Conservation (phyloP, 2,329 filamentous ascomycete genomes). For the Fusarium heterosporum region DNA sequence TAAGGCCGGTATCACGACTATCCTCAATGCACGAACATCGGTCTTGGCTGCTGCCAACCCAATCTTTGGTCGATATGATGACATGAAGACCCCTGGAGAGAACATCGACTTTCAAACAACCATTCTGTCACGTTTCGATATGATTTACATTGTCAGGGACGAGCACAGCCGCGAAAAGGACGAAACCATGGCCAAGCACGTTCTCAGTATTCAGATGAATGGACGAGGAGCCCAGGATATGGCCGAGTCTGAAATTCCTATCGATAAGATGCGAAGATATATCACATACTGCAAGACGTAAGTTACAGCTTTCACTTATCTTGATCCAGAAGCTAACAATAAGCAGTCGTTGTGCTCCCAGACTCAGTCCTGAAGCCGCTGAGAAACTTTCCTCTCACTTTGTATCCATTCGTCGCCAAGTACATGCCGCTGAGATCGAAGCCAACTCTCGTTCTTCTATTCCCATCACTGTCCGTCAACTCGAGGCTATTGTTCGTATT, state of each 20-base stretch:
- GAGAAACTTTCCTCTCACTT: conserved; percentile 98
- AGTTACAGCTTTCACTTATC: conserved; percentile 52
- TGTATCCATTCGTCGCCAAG: conserved; percentile 93
- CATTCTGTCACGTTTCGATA: conserved; percentile 97
- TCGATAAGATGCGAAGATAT: conserved; percentile 98
- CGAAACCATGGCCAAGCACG: conserved; percentile 93
- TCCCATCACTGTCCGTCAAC: conserved; percentile 95
- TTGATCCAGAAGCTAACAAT: conserved; percentile 45
- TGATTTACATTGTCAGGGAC: conserved; percentile 99
- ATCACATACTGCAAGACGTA: conserved; percentile 97
- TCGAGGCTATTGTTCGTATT: conserved; percentile 97
- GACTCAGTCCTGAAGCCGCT: conserved; percentile 88
- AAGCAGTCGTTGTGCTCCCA: conserved; percentile 85
- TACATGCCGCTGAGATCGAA: conserved; percentile 90
- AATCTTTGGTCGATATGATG: conserved; percentile 97
- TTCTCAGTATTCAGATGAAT: conserved; percentile 97
- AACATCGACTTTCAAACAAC: conserved; percentile 99
- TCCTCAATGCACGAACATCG: conserved; percentile 94
- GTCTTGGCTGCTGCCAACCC: conserved; percentile 97
- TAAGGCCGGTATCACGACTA: conserved; percentile 98
- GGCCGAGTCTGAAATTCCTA: conserved; percentile 86
- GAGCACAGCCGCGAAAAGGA: conserved; percentile 91
- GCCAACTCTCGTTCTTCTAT: conserved; percentile 92
- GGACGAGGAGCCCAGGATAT: conserved; percentile 85
- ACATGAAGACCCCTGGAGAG: conserved; percentile 96